Evolutionary conservation across 768 basidiomycete species (phyloP).

Genomic region (Suillus ampliporus): DNA sequence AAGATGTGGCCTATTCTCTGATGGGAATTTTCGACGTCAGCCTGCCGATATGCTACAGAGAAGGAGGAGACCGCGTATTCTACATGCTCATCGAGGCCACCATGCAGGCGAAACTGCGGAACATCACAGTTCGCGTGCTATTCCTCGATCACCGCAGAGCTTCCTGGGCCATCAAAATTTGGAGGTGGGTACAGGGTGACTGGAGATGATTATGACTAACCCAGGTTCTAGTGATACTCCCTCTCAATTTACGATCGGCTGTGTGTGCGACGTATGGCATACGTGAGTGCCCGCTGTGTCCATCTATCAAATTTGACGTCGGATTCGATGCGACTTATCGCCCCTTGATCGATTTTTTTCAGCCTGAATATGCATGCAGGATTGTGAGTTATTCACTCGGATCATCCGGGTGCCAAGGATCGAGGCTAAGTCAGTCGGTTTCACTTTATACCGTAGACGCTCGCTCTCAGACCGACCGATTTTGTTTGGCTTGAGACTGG

Average conservation of each 20-base stretch:
- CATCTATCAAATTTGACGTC: background rate
- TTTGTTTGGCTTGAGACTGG: background rate
- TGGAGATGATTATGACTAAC: background rate
- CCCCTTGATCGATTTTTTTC: background rate
- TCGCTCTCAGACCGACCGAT: background rate
- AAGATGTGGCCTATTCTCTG: background rate
- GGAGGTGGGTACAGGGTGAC: background rate
- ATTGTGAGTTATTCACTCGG: background rate
- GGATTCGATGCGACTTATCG: background rate
- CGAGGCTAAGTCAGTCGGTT: background rate
- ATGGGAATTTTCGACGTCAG: background rate
- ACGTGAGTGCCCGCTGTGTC: background rate
- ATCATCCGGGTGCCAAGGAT: background rate
- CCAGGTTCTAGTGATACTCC: background rate
- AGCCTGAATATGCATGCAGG: background rate
- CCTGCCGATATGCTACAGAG: background rate
- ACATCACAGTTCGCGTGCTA: background rate
- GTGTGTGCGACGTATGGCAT: background rate
- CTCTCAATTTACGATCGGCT: background rate
- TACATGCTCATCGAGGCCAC: background rate
- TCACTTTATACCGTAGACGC: background rate
- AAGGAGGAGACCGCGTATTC: background rate
- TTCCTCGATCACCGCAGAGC: background rate
- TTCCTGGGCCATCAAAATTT: background rate
- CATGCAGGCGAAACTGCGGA: background rate